A percentile compares a stretch with the other conserved stretches of the same genome.
Evolutionary conservation across 495 filamentous ascomycete genomes (phyloP).

Genomic region (Entonaema liquescens): DNA sequence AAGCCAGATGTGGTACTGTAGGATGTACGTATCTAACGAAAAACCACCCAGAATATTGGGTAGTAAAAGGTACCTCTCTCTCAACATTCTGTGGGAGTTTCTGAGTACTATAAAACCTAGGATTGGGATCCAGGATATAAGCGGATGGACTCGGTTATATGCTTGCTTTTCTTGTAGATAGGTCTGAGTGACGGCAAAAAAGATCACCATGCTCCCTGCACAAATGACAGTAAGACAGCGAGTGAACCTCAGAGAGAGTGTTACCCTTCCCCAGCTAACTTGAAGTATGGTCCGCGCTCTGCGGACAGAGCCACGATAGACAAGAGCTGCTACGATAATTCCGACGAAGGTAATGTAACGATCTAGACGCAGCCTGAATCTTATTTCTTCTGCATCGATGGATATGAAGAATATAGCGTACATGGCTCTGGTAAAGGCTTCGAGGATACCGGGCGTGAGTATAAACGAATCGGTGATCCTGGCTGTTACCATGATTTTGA

Average conservation of each 20-base stretch:
- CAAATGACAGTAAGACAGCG: background rate
- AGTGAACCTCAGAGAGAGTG: background rate
- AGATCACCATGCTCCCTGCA: constrained; percentile 39
- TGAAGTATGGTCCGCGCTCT: constrained; percentile 13
- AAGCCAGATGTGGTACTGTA: constrained; percentile 71
- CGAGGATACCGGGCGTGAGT: constrained; percentile 54
- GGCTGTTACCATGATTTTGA: constrained; percentile 60
- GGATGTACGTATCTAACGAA: constrained; percentile 66
- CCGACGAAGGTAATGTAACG: constrained; percentile 43
- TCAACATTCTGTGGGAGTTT: constrained; percentile 53
- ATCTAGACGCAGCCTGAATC: constrained; percentile 34
- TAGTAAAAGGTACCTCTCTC: constrained; percentile 52
- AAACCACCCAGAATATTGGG: constrained; percentile 65
- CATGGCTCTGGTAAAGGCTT: constrained; percentile 51
- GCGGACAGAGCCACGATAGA: constrained; percentile 30
- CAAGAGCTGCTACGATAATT: constrained; percentile 29
- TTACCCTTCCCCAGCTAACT: background rate
- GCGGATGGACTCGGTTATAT: constrained; percentile 63
- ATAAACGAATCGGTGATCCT: constrained; percentile 54
- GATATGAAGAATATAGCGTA: constrained; percentile 48
- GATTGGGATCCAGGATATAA: constrained; percentile 63
- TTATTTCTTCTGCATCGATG: constrained; percentile 43
- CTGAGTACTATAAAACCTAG: constrained; percentile 60
- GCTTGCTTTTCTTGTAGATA: constrained; percentile 47
- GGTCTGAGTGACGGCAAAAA: constrained; percentile 46